Base-by-base conservation (phyloP, 352 stramenopile species). In the Phytopythium ostracodes region DNA sequence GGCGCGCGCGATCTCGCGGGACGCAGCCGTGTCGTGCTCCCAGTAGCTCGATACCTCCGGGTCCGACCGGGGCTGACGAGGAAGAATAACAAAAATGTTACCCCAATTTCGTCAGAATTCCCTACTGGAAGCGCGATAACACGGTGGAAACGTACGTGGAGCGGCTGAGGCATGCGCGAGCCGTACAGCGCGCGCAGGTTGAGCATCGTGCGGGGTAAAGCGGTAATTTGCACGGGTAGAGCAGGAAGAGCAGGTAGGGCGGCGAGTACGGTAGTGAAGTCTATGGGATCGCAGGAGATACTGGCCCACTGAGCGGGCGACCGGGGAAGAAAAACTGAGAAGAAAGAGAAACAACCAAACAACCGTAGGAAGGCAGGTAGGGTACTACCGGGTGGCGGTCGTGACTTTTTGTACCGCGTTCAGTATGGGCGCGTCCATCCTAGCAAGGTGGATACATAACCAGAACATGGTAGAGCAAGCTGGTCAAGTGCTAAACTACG, bases 81-180 rank as follows among this genome's bases (percentile, higher is more conserved):
- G n/a, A 9, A 38, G 7, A 38, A 15, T 38, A 42, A 4, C 29
- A 36, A 27, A 54, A 14, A 64, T 43, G 11, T 24, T 27, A 55
- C 6, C 15, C 11, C 11, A 20, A 22, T 54, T 54, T n/a, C 25
- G 49, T 38, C 25, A n/a, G 3, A 38, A 38, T 35, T 25, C 49
- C 9, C 29, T 25, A 44, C 18, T n/a, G 7, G 4, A 20, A 56
- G 5, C 2, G n/a, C 49, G 59, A 42, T 25, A 0, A 47, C 18
- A 47, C 14, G 12, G 29, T 7, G 7, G 18, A n/a, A 14, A 73
- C 84, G 52, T 68, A 94, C 85, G 64, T 92, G 73, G 35, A 87
- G 83, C 51, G 82, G 38, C 62, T 91, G 85, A 4, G 82, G 85
- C 82, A 92, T 90, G 53, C 85, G 85, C 51, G 81, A 87, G 42